Conservation (phyloP, 441 rosid species). For the Heliophila coronopifolia region DNA sequence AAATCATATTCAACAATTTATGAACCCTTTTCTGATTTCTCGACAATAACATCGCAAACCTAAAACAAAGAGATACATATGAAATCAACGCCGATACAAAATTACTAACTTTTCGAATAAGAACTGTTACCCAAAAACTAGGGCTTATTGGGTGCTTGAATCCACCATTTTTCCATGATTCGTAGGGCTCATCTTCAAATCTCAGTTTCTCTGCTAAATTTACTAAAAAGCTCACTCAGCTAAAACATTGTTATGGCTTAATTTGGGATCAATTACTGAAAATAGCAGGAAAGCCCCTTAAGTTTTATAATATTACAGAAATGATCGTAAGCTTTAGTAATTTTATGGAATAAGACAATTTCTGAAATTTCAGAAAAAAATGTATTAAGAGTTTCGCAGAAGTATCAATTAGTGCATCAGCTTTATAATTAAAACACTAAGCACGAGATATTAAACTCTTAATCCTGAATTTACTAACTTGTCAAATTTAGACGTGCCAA, state of each 20-base stretch:
- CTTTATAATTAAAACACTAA: not conserved
- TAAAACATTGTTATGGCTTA: constrained; percentile 2
- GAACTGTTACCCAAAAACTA: not conserved
- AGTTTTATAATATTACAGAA: not conserved
- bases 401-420: not conserved
- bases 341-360: not conserved
- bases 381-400: not conserved
- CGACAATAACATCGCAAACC: constrained; percentile 33
- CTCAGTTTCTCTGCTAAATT: constrained; percentile 2
- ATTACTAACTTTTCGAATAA: not conserved
- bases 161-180: not conserved
- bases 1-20: constrained; percentile 32
- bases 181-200: constrained; percentile 6
- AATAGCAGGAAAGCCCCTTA: not conserved
- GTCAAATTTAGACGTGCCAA: constrained; percentile 20
- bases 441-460: not conserved
- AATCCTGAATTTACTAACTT: not conserved
- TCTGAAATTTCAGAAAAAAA: too few relatives aligned
- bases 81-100: not conserved
- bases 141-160: constrained; percentile 1
- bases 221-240: too few relatives aligned
- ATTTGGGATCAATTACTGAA: not conserved
- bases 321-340: not conserved
- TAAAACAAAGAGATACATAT: not conserved
- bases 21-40: constrained; percentile 23